Evolutionary conservation across 306 rosid species (phyloP).

Genomic region (Hippophae rhamnoides): DNA sequence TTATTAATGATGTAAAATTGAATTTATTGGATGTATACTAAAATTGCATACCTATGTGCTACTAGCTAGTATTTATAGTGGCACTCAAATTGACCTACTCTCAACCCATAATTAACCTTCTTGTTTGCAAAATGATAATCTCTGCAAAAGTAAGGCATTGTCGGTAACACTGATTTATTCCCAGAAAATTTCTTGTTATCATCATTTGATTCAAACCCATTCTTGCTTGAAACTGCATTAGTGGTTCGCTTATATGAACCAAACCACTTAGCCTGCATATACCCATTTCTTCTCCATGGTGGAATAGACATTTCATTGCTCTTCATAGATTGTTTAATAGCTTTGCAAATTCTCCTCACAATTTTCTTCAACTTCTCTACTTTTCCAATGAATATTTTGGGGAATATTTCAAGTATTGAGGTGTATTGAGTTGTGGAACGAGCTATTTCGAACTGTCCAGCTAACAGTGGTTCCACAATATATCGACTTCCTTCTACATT

Average conservation of each 20-base stretch:
- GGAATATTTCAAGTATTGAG: conserved; percentile 44
- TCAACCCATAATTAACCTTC: conserved; percentile 18
- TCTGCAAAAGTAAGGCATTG: conserved; percentile 32
- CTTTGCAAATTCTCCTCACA: conserved; percentile 50
- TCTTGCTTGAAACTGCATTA: conserved; percentile 24
- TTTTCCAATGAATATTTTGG: conserved; percentile 47
- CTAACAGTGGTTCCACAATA: conserved; percentile 47
- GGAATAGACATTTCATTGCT: conserved; percentile 38
- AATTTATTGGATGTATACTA: no score
- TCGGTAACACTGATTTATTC: conserved; percentile 14
- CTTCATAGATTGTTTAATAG: conserved; percentile 60
- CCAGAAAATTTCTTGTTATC: conserved; percentile 1
- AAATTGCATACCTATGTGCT: no score
- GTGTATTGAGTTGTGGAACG: conserved; percentile 55
- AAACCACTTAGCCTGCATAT: conserved; percentile 76
- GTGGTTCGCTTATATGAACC: conserved; percentile 59
- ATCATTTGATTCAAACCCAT: background rate
- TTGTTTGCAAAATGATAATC: conserved; percentile 19
- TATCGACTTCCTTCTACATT: conserved; percentile 40
- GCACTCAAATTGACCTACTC: conserved; percentile 53
- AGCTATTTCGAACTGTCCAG: conserved; percentile 54
- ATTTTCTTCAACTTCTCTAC: conserved; percentile 44
- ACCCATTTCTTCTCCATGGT: conserved; percentile 79
- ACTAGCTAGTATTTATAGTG: conserved; percentile 11
- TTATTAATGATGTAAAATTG: no score